Percentiles rank a stretch among this genome's conserved stretches.
Conservation (phyloP, 176 grass and related monocot species). For the Otatea glauca region DNA sequence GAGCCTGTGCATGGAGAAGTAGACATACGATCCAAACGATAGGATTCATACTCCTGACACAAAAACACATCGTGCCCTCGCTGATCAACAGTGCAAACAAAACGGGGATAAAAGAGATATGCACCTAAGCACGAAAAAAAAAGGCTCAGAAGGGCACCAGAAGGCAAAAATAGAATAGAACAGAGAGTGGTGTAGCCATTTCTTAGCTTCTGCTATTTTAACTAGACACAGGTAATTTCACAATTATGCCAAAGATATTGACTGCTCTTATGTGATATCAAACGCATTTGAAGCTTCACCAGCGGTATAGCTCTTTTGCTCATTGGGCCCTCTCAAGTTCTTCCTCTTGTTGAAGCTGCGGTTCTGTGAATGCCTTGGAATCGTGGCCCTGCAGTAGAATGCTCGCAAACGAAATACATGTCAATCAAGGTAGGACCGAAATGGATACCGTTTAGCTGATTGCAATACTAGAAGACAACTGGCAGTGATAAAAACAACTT, state of each 20-base stretch:
- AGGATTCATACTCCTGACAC: neutral
- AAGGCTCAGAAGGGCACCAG: neutral
- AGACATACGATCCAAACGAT: neutral
- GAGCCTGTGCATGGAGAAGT: neutral
- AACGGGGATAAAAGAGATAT: neutral
- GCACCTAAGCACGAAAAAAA: neutral
- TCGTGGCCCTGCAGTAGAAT: constrained; percentile 22
- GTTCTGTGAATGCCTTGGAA: constrained; percentile 39
- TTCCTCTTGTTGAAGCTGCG: constrained; percentile 33
- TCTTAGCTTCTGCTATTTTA: constrained; percentile 31
- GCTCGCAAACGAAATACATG: neutral
- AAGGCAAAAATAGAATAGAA: constrained; percentile 12
- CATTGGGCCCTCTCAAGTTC: neutral
- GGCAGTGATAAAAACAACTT: neutral
- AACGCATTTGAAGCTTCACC: constrained; percentile 35
- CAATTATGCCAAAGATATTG: constrained; percentile 8
- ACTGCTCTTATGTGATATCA: neutral
- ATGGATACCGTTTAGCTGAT: neutral
- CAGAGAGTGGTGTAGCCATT: neutral
- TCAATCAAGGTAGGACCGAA: neutral
- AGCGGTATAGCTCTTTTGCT: constrained; percentile 13
- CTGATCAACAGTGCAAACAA: neutral
- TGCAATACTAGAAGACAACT: neutral
- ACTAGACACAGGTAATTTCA: constrained; percentile 41
- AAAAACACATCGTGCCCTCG: neutral